Evolutionary conservation across 176 grass and related monocot genomes (phyloP).

Genomic region (Phragmites australis): DNA sequence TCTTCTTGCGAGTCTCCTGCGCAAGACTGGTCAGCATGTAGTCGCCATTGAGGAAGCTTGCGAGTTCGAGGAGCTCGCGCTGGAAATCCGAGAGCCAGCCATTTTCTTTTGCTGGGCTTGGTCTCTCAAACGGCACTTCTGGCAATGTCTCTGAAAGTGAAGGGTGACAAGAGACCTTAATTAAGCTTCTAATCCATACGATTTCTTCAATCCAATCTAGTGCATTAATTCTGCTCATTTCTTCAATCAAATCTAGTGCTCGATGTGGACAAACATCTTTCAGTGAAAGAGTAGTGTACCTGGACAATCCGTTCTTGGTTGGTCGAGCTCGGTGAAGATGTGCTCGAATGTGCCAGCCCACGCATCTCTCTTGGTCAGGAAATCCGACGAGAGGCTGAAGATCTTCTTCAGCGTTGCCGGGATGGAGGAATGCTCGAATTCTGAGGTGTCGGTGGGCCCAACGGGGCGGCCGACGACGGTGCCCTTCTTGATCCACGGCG

Average conservation of each 20-base stretch:
- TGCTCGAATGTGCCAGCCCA: constrained; percentile 94
- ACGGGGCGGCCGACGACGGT: constrained; percentile 54
- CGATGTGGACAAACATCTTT: background rate
- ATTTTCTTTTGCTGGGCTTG: constrained; percentile 46
- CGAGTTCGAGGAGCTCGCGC: constrained; percentile 64
- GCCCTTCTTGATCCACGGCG: constrained; percentile 92
- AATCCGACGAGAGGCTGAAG: constrained; percentile 73
- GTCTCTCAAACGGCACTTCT: constrained; percentile 51
- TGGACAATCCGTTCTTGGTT: constrained; percentile 84
- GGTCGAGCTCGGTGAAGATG: constrained; percentile 51
- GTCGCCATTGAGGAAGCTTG: constrained; percentile 72
- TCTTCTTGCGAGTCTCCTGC: constrained; percentile 44
- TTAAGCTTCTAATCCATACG: background rate
- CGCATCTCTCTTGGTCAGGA: constrained; percentile 79
- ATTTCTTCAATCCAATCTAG: background rate
- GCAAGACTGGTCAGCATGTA: constrained; percentile 68
- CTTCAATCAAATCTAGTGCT: background rate
- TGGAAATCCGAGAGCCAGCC: constrained; percentile 85
- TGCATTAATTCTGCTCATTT: background rate
- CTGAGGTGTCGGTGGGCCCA: constrained; percentile 61
- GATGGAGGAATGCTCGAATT: constrained; percentile 92
- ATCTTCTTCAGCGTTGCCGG: constrained; percentile 91
- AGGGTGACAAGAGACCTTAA: background rate
- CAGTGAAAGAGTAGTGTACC: constrained; percentile 23
- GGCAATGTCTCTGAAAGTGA: constrained; percentile 59